These are phyloP conservation scores for Nicotiana noctiflora DNA, from an alignment of 257 asterid genomes.

Conservation along the genomic window DNA sequence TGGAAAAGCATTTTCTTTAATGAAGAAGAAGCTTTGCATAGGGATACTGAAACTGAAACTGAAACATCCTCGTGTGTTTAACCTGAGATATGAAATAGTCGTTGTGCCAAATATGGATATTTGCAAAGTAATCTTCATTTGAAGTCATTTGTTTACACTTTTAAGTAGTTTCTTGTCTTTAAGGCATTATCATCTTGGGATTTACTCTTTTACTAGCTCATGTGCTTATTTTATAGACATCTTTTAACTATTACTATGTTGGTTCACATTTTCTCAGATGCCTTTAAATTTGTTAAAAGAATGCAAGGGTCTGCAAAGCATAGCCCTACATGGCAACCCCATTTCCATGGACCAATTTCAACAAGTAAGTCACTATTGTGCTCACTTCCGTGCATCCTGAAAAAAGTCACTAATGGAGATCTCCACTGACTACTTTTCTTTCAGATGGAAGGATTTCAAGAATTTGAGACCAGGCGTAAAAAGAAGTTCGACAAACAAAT, in stretches of 20 bases:
- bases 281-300: conserved; percentile 71
- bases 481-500: conserved; percentile 87
- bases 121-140: background rate
- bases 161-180: background rate
- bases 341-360: conserved; percentile 88
- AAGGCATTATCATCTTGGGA: background rate
- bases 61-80: background rate
- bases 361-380: conserved; percentile 38
- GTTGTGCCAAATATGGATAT: background rate
- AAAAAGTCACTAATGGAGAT: background rate
- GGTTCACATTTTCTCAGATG: conserved; percentile 37
- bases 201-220: background rate
- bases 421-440: conserved; percentile 3
- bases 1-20: background rate
- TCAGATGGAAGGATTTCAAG: conserved; percentile 86
- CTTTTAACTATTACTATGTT: background rate
- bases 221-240: background rate
- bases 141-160: background rate
- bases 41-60: background rate
- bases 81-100: background rate
- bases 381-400: background rate
- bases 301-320: conserved; percentile 77
- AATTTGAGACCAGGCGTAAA: conserved; percentile 81
- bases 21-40: background rate
- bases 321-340: conserved; percentile 88